Evolutionary conservation across 441 rosid species (phyloP).

Genomic region (Geranium incanum): DNA sequence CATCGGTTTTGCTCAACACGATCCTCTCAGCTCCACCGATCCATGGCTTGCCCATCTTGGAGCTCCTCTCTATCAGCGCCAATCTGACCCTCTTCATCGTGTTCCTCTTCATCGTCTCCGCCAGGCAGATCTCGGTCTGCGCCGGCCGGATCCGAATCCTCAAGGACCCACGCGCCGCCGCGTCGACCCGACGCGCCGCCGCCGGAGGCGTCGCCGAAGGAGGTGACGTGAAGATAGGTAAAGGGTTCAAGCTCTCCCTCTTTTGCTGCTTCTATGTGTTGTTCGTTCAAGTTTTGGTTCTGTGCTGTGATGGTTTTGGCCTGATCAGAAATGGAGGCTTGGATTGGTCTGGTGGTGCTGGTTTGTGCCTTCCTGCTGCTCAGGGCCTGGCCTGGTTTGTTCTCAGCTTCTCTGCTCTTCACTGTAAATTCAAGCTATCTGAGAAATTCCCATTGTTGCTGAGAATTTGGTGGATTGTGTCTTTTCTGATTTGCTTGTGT

Average conservation of each 20-base stretch:
- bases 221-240: constrained; percentile 38
- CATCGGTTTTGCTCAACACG: too few species aligned
- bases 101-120: constrained; percentile 59
- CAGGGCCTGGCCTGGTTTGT: constrained; percentile 80
- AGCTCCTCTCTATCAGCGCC: constrained; percentile 62
- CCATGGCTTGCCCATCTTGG: constrained; percentile 35
- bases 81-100: constrained; percentile 61
- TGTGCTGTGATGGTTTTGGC: constrained; percentile 68
- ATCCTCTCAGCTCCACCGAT: too few species aligned
- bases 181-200: constrained; percentile 34
- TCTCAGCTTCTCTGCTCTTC: constrained; percentile 63
- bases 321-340: constrained; percentile 44
- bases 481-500: constrained; percentile 62
- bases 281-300: constrained; percentile 53
- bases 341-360: constrained; percentile 39
- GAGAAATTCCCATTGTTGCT: constrained; percentile 76
- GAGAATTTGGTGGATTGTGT: constrained; percentile 81
- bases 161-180: constrained; percentile 47
- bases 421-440: constrained; percentile 63
- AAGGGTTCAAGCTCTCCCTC: constrained; percentile 55
- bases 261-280: constrained; percentile 70
- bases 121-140: constrained; percentile 35
- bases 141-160: constrained; percentile 49
- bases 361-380: constrained; percentile 47
- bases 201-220: constrained; percentile 22